phyloP scores from a whole-genome alignment of 2,329 filamentous ascomycete genomes.

The Lomentospora prolificans region DNA sequence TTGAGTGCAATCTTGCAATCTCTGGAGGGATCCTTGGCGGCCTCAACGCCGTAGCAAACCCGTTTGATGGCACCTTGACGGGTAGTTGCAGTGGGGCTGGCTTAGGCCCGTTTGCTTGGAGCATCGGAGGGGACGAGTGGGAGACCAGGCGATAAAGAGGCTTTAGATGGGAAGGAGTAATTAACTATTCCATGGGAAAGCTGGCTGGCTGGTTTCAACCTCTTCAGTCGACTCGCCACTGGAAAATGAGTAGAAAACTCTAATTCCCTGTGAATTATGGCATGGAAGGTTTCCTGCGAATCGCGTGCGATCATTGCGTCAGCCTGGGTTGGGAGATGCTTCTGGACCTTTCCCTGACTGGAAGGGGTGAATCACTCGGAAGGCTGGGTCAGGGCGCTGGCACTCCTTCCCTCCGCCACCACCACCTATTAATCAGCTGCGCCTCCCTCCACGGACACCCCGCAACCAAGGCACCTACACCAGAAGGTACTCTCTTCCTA shows the following conservation, averaged over 20 bases:
- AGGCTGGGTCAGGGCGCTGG: constrained; percentile 1
- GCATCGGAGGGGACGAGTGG: too few relatives aligned
- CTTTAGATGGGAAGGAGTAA: too few relatives aligned
- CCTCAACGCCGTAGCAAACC: too few relatives aligned
- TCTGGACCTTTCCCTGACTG: constrained; percentile 28
- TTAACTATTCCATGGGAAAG: too few relatives aligned
- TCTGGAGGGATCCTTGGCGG: too few relatives aligned
- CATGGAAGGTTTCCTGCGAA: not conserved
- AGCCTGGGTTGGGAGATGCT: constrained; percentile 12
- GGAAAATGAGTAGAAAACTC: not conserved
- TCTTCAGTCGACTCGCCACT: not conserved
- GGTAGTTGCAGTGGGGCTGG: not conserved
- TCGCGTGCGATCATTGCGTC: not conserved
- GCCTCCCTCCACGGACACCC: constrained; percentile 2
- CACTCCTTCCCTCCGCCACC: not conserved
- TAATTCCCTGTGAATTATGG: not conserved
- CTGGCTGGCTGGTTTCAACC: too few relatives aligned
- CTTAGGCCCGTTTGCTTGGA: too few relatives aligned
- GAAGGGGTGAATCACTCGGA: not conserved
- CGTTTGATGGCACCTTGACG: not conserved
- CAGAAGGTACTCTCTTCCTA: constrained; percentile 12
- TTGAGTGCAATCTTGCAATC: not conserved
- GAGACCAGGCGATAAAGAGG: too few relatives aligned
- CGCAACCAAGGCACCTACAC: constrained; percentile 5
- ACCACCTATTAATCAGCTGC: constrained; percentile 8